phyloP scores from a whole-genome alignment of 2,329 filamentous ascomycete genomes.

The Cryphonectria carpinicola region DNA sequence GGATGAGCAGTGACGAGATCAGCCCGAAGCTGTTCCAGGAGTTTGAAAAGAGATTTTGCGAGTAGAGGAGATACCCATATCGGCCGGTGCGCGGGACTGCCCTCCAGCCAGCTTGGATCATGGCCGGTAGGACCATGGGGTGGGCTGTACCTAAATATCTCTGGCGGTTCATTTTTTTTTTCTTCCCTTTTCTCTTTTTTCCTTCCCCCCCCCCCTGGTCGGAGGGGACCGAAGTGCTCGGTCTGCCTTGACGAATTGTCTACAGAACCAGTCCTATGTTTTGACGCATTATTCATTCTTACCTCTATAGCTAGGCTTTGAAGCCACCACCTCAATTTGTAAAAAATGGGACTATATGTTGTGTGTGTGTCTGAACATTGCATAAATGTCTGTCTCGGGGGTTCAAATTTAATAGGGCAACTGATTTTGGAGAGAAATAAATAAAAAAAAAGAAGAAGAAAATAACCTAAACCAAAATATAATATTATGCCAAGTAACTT shows the following conservation, averaged over 20 bases:
- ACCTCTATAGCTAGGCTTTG: background rate
- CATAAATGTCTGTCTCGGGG: background rate
- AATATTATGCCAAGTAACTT: background rate
- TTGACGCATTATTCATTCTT: background rate
- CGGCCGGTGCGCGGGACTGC: background rate
- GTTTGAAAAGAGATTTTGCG: constrained; percentile 75
- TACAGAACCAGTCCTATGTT: background rate
- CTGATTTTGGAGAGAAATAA: background rate
- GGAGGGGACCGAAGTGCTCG: constrained; percentile 19
- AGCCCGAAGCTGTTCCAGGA: constrained; percentile 84
- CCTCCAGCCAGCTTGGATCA: background rate
- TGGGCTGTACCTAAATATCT: background rate
- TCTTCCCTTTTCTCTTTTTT: background rate
- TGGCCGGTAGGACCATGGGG: background rate
- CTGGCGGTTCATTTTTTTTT: constrained; percentile 1
- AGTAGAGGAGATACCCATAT: constrained; percentile 17
- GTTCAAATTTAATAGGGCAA: background rate
- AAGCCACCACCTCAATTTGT: background rate
- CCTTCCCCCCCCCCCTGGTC: background rate
- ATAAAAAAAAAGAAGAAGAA: no score
- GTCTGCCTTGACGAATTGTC: constrained; percentile 1
- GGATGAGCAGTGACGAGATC: constrained; percentile 93
- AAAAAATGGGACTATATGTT: background rate
- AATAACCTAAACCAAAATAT: background rate
- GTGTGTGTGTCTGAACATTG: background rate